Evolutionary conservation across 169 alveolate genomes (phyloP).

Genomic region (Cryptosporidium sp.): DNA sequence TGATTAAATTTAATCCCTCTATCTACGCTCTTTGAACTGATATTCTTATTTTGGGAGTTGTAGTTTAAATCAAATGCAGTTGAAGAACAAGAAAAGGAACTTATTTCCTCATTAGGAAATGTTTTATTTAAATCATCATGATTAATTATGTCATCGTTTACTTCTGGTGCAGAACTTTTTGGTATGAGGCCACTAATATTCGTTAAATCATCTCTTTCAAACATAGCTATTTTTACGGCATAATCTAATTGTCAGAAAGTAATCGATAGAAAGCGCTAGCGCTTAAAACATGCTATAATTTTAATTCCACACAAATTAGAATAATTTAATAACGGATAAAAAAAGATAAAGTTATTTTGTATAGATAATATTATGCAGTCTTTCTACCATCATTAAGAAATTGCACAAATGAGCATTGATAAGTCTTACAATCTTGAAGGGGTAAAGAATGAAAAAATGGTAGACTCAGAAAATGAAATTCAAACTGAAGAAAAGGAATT

Average conservation of each 20-base stretch:
- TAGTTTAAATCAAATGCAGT: conserved; percentile 32
- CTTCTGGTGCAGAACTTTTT: conserved; percentile 16
- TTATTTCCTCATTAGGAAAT: not conserved
- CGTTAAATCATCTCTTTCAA: not conserved
- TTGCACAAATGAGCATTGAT: not conserved
- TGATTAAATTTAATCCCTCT: not conserved
- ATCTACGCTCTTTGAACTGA: not conserved
- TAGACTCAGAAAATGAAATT: not conserved
- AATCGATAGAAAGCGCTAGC: conserved; percentile 19
- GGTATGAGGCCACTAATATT: not conserved
- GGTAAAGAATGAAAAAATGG: not conserved
- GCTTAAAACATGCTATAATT: conserved; percentile 20
- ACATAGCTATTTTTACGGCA: not conserved
- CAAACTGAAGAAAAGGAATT: not conserved
- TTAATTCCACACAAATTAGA: conserved; percentile 21
- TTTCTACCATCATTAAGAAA: not conserved
- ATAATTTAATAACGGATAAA: not conserved
- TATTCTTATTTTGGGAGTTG: conserved; percentile 27
- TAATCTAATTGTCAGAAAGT: not conserved
- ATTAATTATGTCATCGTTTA: not conserved
- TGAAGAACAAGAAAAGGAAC: conserved; percentile 24
- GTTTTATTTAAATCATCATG: not conserved
- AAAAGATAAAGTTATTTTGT: not conserved
- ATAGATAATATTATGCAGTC: not conserved
- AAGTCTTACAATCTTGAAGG: not conserved